A percentile compares a stretch with the other conserved stretches of the same genome.
These are phyloP conservation scores for Candida nemodendra DNA, from an alignment of 805 yeast genomes.

Conservation along the genomic window DNA sequence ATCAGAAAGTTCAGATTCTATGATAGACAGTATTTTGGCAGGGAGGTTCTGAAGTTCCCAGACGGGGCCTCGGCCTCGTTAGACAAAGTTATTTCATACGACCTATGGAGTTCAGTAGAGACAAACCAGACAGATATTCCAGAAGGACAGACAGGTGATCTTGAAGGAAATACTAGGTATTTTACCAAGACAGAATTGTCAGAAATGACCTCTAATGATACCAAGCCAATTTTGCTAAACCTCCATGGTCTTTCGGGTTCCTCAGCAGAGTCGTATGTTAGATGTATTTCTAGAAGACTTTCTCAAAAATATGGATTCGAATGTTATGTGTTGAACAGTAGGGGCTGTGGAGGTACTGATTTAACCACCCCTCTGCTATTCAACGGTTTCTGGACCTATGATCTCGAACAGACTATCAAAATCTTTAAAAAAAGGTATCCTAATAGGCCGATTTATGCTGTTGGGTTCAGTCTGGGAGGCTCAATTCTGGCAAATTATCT, in stretches of 20 bases:
- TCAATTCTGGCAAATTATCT: slow-evolving; percentile 67
- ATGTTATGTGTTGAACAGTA: slow-evolving; percentile 62
- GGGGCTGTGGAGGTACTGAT: slow-evolving; percentile 75
- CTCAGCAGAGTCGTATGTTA: slow-evolving; percentile 73
- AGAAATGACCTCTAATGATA: slow-evolving; percentile 25
- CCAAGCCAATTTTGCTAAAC: slow-evolving; percentile 59
- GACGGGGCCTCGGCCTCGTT: slow-evolving; percentile 76
- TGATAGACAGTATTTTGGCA: slow-evolving; percentile 68
- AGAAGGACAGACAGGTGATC: slow-evolving; percentile 35
- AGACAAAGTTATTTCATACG: slow-evolving; percentile 61
- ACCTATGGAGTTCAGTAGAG: slow-evolving; percentile 23
- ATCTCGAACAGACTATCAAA: slow-evolving; percentile 55
- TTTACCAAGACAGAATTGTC: slow-evolving; percentile 46
- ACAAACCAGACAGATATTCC: slow-evolving; percentile 30
- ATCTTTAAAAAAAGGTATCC: slow-evolving; percentile 55
- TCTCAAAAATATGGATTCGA: slow-evolving; percentile 47
- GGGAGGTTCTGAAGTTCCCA: slow-evolving; percentile 54
- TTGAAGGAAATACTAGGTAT: slow-evolving; percentile 55
- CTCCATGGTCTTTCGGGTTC: slow-evolving; percentile 86
- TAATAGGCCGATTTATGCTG: slow-evolving; percentile 58
- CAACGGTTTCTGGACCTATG: slow-evolving; percentile 71
- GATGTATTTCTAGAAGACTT: slow-evolving; percentile 50
- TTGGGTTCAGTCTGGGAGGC: slow-evolving; percentile 84
- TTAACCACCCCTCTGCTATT: slow-evolving; percentile 69
- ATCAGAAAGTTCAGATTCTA: slow-evolving; percentile 48